Evolutionary conservation across 257 asterid species (phyloP).

Genomic region (Solanum appendiculatum): DNA sequence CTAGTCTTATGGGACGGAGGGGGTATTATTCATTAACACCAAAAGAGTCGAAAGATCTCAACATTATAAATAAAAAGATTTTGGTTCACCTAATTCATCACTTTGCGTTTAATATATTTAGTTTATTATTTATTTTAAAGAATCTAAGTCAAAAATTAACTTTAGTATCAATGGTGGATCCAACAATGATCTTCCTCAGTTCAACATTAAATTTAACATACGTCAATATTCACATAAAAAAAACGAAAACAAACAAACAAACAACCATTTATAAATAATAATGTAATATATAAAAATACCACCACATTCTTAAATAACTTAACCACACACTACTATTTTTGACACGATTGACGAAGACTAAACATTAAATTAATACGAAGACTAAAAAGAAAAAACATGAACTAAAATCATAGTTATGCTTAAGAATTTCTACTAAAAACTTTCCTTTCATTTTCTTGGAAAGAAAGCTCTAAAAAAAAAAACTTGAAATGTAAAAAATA

Average conservation of each 20-base stretch:
- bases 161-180: neutral
- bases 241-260: neutral
- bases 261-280: neutral
- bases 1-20: too few species aligned
- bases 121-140: neutral
- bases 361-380: neutral
- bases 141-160: neutral
- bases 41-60: neutral
- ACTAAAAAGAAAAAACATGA: neutral
- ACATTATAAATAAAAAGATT: neutral
- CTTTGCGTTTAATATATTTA: neutral
- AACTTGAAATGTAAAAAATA: neutral
- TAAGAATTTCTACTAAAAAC: neutral
- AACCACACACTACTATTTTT: neutral
- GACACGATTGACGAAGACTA: neutral
- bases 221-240: neutral
- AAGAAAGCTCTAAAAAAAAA: neutral
- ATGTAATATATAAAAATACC: neutral
- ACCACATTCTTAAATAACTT: neutral
- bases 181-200: neutral
- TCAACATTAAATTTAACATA: neutral
- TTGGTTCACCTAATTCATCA: neutral
- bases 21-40: neutral
- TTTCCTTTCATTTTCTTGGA: neutral
- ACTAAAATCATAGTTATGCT: neutral